Conservation (phyloP, 1,284 basidiomycete genomes). For the Marasmius oreades region DNA sequence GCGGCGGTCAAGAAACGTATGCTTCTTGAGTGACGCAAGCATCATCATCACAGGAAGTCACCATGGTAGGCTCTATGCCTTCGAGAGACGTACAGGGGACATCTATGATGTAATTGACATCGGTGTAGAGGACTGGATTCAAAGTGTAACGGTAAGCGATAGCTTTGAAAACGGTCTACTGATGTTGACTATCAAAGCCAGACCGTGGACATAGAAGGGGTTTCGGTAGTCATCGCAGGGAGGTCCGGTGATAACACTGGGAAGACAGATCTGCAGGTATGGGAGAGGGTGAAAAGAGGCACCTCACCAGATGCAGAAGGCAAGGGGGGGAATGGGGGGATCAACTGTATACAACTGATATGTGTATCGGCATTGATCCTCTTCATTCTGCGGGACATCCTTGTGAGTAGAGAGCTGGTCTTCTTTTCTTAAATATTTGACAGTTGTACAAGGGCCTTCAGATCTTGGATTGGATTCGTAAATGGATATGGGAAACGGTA, state of each 20-base stretch:
- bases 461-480: no score
- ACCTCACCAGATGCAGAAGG: background rate
- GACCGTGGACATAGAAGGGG: background rate
- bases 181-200: background rate
- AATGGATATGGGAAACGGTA: no score
- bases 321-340: background rate
- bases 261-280: background rate
- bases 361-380: background rate
- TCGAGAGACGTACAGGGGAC: constrained; percentile 1
- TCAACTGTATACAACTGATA: background rate
- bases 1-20: background rate
- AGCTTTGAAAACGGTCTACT: background rate
- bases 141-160: background rate
- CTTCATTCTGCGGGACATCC: background rate
- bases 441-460: no score
- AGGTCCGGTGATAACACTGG: constrained; percentile 2
- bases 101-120: background rate
- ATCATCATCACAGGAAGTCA: background rate
- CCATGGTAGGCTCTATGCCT: background rate
- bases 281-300: background rate
- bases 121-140: constrained; percentile 1
- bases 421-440: no score
- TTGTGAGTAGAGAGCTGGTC: background rate
- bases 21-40: constrained; percentile 1
- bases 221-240: background rate